Base-by-base conservation (phyloP, 176 grass and related monocot species). In the Calamus simplicifolius region DNA sequence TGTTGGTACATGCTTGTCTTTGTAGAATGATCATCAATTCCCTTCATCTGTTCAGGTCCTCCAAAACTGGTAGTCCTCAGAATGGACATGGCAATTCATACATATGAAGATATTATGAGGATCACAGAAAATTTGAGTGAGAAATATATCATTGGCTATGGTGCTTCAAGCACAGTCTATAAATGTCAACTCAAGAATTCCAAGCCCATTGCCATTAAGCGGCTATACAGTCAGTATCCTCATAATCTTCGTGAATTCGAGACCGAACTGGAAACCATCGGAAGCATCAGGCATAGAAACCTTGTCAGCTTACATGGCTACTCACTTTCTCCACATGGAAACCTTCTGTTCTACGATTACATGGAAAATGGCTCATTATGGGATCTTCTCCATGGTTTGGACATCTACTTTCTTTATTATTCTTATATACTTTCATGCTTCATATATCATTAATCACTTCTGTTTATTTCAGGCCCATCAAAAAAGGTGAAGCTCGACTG, bases 291-390 rank as follows among this genome's bases (percentile, higher is more conserved):
- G 28, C 94, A 98, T 61, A 77, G 87, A 61, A 98, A 93, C 60
- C 81, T 98, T 3, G 88, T 93, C 56, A 92, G 94, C 69, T 86
- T 98, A 25, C 84, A 89, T 62, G 94, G 94, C 52, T 98, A 93
- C 64, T 92, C 87, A 19, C 81, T 93, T 3, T 92, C 94, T 28
- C 88, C 87, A 5, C 76, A 93, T 71, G 94, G 94, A 74, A 98
- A 98, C 63, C 76, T 98, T n/a, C 87, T 98, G 18, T 92, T 98
- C 76, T 98, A 98, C 14, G 94, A 98, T 61, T 93, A 89, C 73
- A 93, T 98, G 94, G 88, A 93, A 83, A 98, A 98, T 69, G 94
- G 94, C 16, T 98, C 94, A 61, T 68, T 98, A 59, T 98, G 94
- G 94, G 94, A 98, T 73, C 85, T 98, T 67, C 94, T 98, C 56